A percentile compares a stretch with the other conserved stretches of the same genome.
phyloP scores from a whole-genome alignment of 441 rosid genomes.

The Eruca vesicaria region DNA sequence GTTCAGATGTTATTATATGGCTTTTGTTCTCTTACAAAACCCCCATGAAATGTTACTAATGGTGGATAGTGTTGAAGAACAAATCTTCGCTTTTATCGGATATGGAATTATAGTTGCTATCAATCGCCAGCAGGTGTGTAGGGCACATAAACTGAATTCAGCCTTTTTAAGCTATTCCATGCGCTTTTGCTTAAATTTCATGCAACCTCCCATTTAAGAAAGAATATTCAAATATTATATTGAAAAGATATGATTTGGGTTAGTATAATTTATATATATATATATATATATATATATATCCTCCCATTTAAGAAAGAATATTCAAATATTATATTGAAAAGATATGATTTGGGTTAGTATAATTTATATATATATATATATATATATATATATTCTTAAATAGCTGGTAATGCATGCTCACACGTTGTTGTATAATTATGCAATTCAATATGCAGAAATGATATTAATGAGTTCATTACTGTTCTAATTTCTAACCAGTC shows the following conservation, averaged over 20 bases:
- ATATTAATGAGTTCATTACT: background rate
- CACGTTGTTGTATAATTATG: background rate
- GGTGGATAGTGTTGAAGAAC: background rate
- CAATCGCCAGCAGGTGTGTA: conserved; percentile 20
- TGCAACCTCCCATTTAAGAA: background rate
- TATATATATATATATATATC: no score
- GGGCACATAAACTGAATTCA: conserved; percentile 5
- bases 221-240: background rate
- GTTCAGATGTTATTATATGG: no score
- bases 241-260: background rate
- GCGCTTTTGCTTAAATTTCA: background rate
- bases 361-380: no score
- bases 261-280: background rate
- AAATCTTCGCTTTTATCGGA: conserved; percentile 3
- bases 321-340: background rate
- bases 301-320: background rate
- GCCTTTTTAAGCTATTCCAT: background rate
- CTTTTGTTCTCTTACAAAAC: background rate
- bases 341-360: background rate
- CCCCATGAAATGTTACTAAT: background rate
- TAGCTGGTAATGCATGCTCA: background rate
- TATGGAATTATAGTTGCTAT: conserved; percentile 10
- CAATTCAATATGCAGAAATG: background rate
- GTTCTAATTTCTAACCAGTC: background rate
- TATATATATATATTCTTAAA: background rate